These are phyloP conservation scores for Nigrospora osmanthi DNA, from an alignment of 2,329 filamentous ascomycete species.

Conservation along the genomic window DNA sequence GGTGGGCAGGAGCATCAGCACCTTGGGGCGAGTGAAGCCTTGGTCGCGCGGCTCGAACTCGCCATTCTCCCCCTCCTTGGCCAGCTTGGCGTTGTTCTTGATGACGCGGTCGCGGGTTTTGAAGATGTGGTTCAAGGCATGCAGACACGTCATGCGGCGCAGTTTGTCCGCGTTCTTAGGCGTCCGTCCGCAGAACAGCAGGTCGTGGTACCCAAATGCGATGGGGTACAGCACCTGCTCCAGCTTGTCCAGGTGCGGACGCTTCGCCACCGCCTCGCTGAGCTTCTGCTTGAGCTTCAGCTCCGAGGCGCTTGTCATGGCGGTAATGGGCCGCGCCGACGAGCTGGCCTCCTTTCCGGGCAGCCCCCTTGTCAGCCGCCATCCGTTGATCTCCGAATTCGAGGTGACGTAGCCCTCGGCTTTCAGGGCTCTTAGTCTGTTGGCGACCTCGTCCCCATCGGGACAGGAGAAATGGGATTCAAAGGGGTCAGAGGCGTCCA, in stretches of 20 bases:
- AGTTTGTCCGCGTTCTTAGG: constrained; percentile 60
- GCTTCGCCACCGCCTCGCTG: constrained; percentile 42
- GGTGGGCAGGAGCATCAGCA: constrained; percentile 84
- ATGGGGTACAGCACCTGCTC: constrained; percentile 61
- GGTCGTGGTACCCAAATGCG: constrained; percentile 75
- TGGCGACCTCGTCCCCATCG: constrained; percentile 51
- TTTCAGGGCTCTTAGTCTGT: constrained; percentile 42
- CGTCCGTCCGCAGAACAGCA: constrained; percentile 68
- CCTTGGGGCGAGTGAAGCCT: constrained; percentile 90
- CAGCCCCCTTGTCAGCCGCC: constrained; percentile 37
- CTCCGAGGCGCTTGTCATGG: constrained; percentile 31
- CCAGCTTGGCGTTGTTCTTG: constrained; percentile 80
- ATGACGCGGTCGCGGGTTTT: constrained; percentile 90
- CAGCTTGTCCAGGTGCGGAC: constrained; percentile 49
- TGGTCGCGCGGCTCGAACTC: constrained; percentile 80
- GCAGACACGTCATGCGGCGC: constrained; percentile 67
- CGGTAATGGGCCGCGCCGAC: constrained; percentile 22
- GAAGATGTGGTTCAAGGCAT: constrained; percentile 85
- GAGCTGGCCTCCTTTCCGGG: constrained; percentile 31
- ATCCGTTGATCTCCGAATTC: constrained; percentile 36
- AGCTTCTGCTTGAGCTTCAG: constrained; percentile 67
- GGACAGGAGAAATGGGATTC: constrained; percentile 69
- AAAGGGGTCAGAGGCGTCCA: constrained; percentile 58
- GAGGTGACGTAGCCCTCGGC: constrained; percentile 42
- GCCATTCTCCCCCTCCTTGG: constrained; percentile 54